Conservation (phyloP, 1,284 basidiomycete genomes). For the Rhodotorula sp. region DNA sequence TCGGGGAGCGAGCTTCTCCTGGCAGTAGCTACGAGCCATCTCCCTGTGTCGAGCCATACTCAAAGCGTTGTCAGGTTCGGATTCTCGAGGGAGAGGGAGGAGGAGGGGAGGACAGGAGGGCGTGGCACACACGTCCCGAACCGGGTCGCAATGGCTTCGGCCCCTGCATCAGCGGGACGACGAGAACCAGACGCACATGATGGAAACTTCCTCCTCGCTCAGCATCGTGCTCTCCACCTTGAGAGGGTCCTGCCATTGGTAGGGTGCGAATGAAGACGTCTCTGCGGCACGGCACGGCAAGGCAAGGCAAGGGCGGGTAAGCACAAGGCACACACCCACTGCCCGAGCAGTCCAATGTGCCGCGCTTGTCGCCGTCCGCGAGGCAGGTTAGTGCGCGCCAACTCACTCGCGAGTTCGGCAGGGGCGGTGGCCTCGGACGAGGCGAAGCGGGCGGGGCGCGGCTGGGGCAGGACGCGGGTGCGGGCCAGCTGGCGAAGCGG, state of each 20-base stretch:
- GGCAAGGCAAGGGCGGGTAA: neutral
- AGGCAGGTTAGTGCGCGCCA: no score
- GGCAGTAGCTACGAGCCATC: conserved; percentile 78
- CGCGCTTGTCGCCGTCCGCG: no score
- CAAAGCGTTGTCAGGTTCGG: neutral
- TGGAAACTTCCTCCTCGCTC: conserved; percentile 85
- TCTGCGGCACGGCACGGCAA: neutral
- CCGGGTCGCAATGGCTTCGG: no score
- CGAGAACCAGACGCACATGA: conserved; percentile 61
- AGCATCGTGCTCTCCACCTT: conserved; percentile 56
- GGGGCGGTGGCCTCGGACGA: conserved; percentile 20
- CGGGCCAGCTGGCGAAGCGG: neutral
- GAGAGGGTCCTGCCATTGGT: conserved; percentile 42
- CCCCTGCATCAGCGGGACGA: no score
- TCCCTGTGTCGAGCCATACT: conserved; percentile 57
- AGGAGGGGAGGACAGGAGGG: neutral
- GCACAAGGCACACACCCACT: no score
- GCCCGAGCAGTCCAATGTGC: no score
- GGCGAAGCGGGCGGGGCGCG: neutral
- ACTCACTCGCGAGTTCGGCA: conserved; percentile 19
- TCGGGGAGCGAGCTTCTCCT: conserved; percentile 79
- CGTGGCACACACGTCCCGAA: no score
- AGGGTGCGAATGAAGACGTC: conserved; percentile 34
- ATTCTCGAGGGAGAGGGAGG: neutral
- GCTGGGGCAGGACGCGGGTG: neutral